A percentile compares a stretch with the other conserved stretches of the same genome.
These are phyloP conservation scores for Mortierella sp. DNA, from an alignment of 371 early-diverging fungal genomes.

Conservation along the genomic window DNA sequence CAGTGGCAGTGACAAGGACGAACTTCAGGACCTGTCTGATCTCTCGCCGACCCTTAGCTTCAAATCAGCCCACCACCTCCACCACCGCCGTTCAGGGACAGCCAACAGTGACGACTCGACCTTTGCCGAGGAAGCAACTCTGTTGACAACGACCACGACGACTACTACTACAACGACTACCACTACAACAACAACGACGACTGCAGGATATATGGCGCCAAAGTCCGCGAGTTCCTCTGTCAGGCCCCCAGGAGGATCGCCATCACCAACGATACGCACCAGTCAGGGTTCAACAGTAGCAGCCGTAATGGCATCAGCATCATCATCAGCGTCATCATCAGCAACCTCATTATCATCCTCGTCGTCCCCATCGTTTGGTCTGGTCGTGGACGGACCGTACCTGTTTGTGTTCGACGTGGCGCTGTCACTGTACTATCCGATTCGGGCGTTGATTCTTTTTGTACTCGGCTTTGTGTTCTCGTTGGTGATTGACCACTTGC, in stretches of 20 bases:
- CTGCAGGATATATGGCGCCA: slow-evolving; percentile 1
- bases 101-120: slow-evolving; percentile 2
- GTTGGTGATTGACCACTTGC: slow-evolving; percentile 69
- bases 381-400: slow-evolving; percentile 44
- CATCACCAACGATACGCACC: neutral
- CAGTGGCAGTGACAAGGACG: slow-evolving; percentile 47
- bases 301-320: neutral
- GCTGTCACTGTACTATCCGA: slow-evolving; percentile 60
- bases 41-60: slow-evolving; percentile 5
- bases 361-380: neutral
- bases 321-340: neutral
- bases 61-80: neutral
- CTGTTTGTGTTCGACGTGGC: slow-evolving; percentile 54
- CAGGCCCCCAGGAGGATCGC: neutral
- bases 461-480: slow-evolving; percentile 68
- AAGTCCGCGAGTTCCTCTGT: neutral
- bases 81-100: slow-evolving; percentile 2
- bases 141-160: neutral
- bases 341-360: neutral
- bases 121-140: neutral
- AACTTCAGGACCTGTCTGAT: slow-evolving; percentile 14
- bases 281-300: neutral
- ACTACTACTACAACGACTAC: slow-evolving; percentile 19
- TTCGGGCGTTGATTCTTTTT: slow-evolving; percentile 65
- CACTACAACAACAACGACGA: slow-evolving; percentile 15